Base-by-base conservation (phyloP, 805 yeast genomes). In the Starmerella khaoyaiensis region DNA sequence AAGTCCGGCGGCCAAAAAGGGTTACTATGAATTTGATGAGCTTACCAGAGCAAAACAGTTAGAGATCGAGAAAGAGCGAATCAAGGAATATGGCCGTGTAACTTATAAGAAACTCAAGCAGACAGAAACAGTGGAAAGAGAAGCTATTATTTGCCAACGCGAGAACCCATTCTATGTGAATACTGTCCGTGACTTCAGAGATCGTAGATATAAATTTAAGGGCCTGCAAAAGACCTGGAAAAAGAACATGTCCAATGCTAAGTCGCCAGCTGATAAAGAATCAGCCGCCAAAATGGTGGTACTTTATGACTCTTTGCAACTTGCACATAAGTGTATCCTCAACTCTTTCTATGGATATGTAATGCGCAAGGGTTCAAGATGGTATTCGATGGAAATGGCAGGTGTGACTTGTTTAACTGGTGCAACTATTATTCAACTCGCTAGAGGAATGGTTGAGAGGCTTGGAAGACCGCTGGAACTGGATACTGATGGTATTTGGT, bases 381-480 rank as follows among this genome's bases (percentile, higher is more conserved):
- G 99, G 99, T 90, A 86, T 53, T 90, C 98, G 0, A 84, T 90
- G 90, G 98, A 90, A 58, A 90, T 93, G 98, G 99, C 98, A 0
- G 99, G 99, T 45, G 90, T 90, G 15, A 90, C 99, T 0, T 93
- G 98, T 68, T 67, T 86, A 33, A 90, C 98, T 0, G 99, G 99
- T 36, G 95, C 98, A 0, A 83, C 94, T 0, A 90, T 90, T 50
- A 90, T 90, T 64, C 97, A 93, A 60, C 80, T 87, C 90, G 99
- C 99, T 0, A 68, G 97, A 44, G 63, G 79, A 1, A 62, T 90
- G 41, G 95, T 90, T 11, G 97, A 87, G 56, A 65, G 95, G 51
- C 62, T 93, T 4, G 99, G 99, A 1, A 68, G 97, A 49, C 98
- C 98, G 0, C 63, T 90, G 42, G 99, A 90, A 54, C 69, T 90